Base-by-base conservation (phyloP, 2,329 filamentous ascomycete species). In the Endoconidiophora laricicola region DNA sequence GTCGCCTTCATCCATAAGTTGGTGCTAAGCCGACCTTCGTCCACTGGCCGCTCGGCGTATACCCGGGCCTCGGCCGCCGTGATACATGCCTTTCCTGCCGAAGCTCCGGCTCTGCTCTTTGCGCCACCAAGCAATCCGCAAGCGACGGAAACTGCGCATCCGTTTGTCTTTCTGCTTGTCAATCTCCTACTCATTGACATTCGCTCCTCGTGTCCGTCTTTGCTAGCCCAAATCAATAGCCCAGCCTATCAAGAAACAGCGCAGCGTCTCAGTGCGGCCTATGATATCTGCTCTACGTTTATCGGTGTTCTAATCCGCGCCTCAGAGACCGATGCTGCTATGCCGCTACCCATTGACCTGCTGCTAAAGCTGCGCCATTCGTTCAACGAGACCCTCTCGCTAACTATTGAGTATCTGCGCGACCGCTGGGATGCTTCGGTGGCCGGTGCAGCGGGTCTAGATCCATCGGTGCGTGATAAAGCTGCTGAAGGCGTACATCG, bases 381-480 rank as follows among this genome's bases (percentile, higher is more conserved):
- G 49, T 70, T 83, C 46, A 69, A 72, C 1, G 80, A 84, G 57
- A 77, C 79, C 3, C 69, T 83, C 58, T 76, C 76, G 0, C 62
- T 79, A 1, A 71, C 73, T 0, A 70, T 79, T 53, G 80, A 83
- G 61, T 80, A 78, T 59, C 67, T 84, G 1, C 72, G 79, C 39
- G 81, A 84, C 58, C 66, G 79, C n/a, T 83, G 77, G 76, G 80
- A 84, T 58, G 76, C 75, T 3, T 73, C 74, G 2, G 66, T 75
- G n/a, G 73, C 77, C 3, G 79, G 78, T 9, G 73, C 74, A 5
- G 69, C 73, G 60, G 78, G 78, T 2, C 60, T 82, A 5, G 74
- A 82, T 57, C 73, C 72, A 1, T 70, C 73, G 7, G 74, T 76
- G 4, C 70, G 76, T 33, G 54, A 58, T 1, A 65, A 63, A 10